Base-by-base conservation (phyloP, 192 early-diverging fungal genomes). In the Allomyces macrogynus region DNA sequence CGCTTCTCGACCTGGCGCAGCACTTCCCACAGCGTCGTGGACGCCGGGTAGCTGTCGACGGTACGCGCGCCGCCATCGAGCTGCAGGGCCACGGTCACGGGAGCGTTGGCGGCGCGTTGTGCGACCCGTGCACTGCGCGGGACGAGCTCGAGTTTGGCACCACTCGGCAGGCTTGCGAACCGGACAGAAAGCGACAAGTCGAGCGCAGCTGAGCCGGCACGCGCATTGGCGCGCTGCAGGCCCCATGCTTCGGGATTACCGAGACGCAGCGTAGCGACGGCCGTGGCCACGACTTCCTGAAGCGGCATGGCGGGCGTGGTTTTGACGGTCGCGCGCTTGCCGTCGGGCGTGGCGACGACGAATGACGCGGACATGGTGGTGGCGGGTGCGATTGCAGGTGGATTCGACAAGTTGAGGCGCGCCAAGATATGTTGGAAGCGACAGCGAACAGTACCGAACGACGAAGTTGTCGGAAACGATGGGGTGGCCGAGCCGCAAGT, bases 121-220 rank as follows among this genome's bases (percentile, higher is more conserved):
- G 66, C 64, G 44, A 54, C 57, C 24, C 62, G 26, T 44, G 43
- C 16, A 44, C 24, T 11, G 64, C 65, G 5, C 54, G 61, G 61
- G 62, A 73, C 69, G 20, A 93, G 74, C 42, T 75, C 75, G 9
- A 93, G 78, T 65, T 84, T 89, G 61, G 89, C 89, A 16, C 87
- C 87, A 3, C 84, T 74, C 4, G 89, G 84, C 40, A 93, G 72
- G 68, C 89, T 90, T 32, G 88, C 87, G 73, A 90, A 87, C 42
- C 89, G 83, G 20, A 91, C 76, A 1, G 84, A 77, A 11, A 88
- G 74, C 8, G 88, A 80, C 23, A 87, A 77, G 72, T 89, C 84
- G 27, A 93, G 76, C 20, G 70, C 67, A 57, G 78, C 82, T 66
- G 78, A 80, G 49, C 84, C 82, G 43, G 72, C 63, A 27, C 71